Conservation (phyloP, 148 eudicot genomes). For the Chenopodium suecicum region DNA sequence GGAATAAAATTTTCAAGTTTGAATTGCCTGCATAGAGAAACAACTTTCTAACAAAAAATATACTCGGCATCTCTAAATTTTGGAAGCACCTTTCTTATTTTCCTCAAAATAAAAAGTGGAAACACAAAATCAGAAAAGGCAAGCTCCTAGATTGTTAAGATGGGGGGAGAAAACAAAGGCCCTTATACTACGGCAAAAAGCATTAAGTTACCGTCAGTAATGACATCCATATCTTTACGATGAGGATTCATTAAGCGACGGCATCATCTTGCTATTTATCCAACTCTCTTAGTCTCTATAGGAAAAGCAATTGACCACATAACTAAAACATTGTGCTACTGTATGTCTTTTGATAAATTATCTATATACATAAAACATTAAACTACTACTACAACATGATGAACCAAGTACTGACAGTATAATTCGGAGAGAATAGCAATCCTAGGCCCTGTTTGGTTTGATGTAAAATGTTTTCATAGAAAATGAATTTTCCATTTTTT, state of each 20-base stretch:
- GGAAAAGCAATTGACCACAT: not conserved
- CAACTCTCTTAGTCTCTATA: not conserved
- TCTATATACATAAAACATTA: not conserved
- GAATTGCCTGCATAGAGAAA: not conserved
- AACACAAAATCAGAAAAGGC: not conserved
- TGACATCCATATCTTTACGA: not conserved
- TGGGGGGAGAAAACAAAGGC: too few relatives aligned
- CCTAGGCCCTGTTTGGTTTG: too few relatives aligned
- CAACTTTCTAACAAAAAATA: not conserved
- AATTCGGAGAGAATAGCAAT: not conserved
- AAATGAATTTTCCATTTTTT: too few relatives aligned
- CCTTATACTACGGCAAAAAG: not conserved
- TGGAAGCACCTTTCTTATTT: not conserved
- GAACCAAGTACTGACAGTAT: not conserved
- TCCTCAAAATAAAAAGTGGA: not conserved
- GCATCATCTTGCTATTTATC: not conserved
- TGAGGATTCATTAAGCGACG: not conserved
- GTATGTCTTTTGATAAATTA: not conserved
- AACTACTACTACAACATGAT: not conserved
- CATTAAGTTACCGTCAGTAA: not conserved
- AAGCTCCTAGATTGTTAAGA: not conserved
- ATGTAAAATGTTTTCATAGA: too few relatives aligned
- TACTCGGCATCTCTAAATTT: not conserved
- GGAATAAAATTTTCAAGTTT: not conserved
- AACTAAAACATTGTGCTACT: not conserved